These are phyloP conservation scores for Manihot esculenta DNA, from an alignment of 441 rosid species.

Conservation along the genomic window DNA sequence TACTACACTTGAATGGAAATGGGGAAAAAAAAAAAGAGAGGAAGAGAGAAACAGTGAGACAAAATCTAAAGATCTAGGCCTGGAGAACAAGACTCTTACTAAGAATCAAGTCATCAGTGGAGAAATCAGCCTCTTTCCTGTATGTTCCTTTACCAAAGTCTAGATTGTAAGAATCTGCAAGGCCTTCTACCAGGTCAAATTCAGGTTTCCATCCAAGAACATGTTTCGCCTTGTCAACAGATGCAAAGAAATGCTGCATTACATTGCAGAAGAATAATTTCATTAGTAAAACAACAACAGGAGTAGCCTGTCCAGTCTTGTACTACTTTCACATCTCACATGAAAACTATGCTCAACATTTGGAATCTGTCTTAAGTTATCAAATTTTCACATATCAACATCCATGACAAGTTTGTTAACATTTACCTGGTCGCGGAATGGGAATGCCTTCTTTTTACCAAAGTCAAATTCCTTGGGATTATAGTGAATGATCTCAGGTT, in stretches of 20 bases:
- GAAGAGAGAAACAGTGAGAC: not conserved
- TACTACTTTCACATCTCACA: not conserved
- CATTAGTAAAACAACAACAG: not conserved
- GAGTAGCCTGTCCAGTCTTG: too few species aligned
- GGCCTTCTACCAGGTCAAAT: too few species aligned
- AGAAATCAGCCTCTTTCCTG: too few species aligned
- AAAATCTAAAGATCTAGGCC: conserved; percentile 35
- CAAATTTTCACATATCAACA: not conserved
- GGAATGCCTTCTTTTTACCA: conserved; percentile 96
- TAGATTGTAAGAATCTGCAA: too few species aligned
- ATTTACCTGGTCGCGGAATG: conserved; percentile 94
- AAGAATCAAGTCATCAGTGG: conserved; percentile 76
- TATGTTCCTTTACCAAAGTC: too few species aligned
- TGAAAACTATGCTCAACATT: not conserved
- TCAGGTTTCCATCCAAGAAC: too few species aligned
- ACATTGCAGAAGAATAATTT: not conserved
- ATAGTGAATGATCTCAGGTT: conserved; percentile 83
- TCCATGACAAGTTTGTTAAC: not conserved
- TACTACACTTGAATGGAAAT: too few species aligned
- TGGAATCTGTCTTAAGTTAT: not conserved
- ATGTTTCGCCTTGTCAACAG: too few species aligned
- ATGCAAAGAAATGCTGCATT: conserved; percentile 90
- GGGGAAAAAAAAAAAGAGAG: too few species aligned
- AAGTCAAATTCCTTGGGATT: conserved; percentile 89
- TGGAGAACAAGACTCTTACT: conserved; percentile 75